A percentile compares a stretch with the other conserved stretches of the same genome.
phyloP scores from a whole-genome alignment of 1,284 basidiomycete genomes.

The Wolfiporia cocos region DNA sequence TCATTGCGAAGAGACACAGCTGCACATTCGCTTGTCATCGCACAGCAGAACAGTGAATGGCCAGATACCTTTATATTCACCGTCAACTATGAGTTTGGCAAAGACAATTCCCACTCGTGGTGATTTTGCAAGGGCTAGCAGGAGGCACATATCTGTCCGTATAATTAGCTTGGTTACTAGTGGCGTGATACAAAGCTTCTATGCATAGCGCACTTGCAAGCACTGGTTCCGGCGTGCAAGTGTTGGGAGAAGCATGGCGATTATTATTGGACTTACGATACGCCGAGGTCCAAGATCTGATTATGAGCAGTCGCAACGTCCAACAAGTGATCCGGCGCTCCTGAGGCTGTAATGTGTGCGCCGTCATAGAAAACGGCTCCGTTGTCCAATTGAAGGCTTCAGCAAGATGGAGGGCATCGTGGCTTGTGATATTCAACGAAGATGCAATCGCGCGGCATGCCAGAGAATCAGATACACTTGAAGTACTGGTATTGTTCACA shows the following conservation, averaged over 20 bases:
- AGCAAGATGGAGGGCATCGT: slow-evolving; percentile 24
- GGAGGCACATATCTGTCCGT: slow-evolving; percentile 33
- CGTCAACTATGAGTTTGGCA: slow-evolving; percentile 22
- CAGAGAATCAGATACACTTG: too few relatives aligned
- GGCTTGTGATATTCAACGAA: slow-evolving; percentile 15
- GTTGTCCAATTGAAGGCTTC: slow-evolving; percentile 27
- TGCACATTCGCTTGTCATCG: slow-evolving; percentile 17
- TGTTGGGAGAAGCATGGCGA: slow-evolving; percentile 23
- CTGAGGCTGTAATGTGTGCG: slow-evolving; percentile 24
- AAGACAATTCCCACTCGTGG: slow-evolving; percentile 26
- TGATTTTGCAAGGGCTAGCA: slow-evolving; percentile 22
- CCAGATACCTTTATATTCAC: slow-evolving; percentile 21
- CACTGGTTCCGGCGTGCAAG: slow-evolving; percentile 25
- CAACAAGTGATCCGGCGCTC: slow-evolving; percentile 29
- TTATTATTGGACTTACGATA: slow-evolving; percentile 29
- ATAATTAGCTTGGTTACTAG: too few relatives aligned
- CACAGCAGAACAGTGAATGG: slow-evolving; percentile 24
- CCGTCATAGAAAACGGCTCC: slow-evolving; percentile 27
- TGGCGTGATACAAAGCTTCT: too few relatives aligned
- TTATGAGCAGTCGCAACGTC: slow-evolving; percentile 22
- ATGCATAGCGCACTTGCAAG: slow-evolving; percentile 17
- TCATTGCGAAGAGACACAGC: slow-evolving; percentile 11
- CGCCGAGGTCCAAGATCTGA: slow-evolving; percentile 23
- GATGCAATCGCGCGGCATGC: too few relatives aligned
- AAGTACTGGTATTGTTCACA: too few relatives aligned